Conservation (phyloP, 2,329 filamentous ascomycete genomes). For the Botrytis deweyae region DNA sequence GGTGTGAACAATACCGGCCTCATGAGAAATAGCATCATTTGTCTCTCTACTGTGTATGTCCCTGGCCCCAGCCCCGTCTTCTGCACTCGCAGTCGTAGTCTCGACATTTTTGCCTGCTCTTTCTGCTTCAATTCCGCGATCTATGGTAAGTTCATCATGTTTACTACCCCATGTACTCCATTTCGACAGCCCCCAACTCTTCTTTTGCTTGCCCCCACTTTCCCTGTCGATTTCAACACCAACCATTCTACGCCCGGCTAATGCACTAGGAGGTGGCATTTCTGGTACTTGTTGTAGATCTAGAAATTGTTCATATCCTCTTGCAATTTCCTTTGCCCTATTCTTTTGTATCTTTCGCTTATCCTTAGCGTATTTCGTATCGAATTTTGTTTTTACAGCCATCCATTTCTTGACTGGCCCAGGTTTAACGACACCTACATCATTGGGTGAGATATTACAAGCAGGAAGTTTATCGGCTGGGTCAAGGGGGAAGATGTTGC, state of each 20-base stretch:
- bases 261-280: slow-evolving; percentile 75
- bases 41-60: slow-evolving; percentile 26
- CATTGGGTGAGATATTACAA: slow-evolving; percentile 59
- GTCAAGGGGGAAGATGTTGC: slow-evolving; percentile 67
- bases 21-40: slow-evolving; percentile 26
- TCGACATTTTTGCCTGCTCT: slow-evolving; percentile 45
- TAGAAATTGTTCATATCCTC: slow-evolving; percentile 68
- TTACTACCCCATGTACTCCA: slow-evolving; percentile 90
- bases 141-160: slow-evolving; percentile 76
- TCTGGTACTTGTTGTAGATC: slow-evolving; percentile 58
- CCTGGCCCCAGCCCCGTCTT: slow-evolving; percentile 47
- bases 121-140: slow-evolving; percentile 54
- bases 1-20: not conserved
- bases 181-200: slow-evolving; percentile 73
- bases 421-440: slow-evolving; percentile 78
- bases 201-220: slow-evolving; percentile 55
- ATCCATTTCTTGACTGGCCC: slow-evolving; percentile 84
- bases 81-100: slow-evolving; percentile 40
- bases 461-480: slow-evolving; percentile 62
- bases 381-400: slow-evolving; percentile 68
- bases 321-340: slow-evolving; percentile 68
- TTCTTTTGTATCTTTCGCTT: slow-evolving; percentile 72
- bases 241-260: slow-evolving; percentile 67
- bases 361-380: slow-evolving; percentile 66
- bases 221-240: slow-evolving; percentile 45